phyloP scores from a whole-genome alignment of 257 asterid genomes.

The Solanum ahanhuiri region DNA sequence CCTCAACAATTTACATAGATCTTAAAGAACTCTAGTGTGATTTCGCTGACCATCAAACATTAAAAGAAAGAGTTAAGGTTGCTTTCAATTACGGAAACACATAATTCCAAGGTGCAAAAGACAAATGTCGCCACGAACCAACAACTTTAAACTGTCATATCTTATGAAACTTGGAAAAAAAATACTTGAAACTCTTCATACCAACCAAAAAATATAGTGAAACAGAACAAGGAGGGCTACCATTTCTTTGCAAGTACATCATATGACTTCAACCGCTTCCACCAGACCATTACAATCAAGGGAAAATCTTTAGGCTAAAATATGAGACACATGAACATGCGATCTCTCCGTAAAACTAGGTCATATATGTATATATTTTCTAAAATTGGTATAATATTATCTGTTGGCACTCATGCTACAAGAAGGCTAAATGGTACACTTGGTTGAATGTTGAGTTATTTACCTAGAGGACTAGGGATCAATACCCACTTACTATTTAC shows the following conservation, averaged over 20 bases:
- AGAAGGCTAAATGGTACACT: neutral
- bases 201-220: neutral
- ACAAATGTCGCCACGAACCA: neutral
- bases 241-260: neutral
- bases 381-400: neutral
- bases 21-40: neutral
- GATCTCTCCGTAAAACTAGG: neutral
- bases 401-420: neutral
- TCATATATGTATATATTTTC: neutral
- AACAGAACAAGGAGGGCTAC: neutral
- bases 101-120: neutral
- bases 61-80: neutral
- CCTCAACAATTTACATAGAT: neutral
- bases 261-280: neutral
- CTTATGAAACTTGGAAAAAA: neutral
- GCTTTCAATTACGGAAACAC: neutral
- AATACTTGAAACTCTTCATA: neutral
- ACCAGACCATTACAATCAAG: neutral
- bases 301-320: neutral
- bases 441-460: neutral
- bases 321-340: neutral
- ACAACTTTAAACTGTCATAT: neutral
- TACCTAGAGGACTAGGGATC: neutral
- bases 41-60: neutral
- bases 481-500: neutral